Evolutionary conservation across 2,329 filamentous ascomycete genomes (phyloP).

Genomic region (Neonectria sp.): DNA sequence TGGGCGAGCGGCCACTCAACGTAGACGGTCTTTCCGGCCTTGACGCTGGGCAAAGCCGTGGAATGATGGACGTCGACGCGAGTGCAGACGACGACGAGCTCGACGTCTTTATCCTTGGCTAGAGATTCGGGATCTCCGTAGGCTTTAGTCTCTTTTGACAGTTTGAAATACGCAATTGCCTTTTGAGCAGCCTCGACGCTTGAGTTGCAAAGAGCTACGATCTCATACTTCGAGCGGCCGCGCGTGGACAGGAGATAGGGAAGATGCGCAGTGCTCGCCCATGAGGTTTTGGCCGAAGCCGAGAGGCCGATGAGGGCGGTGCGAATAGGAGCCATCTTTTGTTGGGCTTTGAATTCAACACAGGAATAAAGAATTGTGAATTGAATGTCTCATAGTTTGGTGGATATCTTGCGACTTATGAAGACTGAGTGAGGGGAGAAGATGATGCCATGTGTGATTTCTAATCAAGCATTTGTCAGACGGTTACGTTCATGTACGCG

Average conservation of each 20-base stretch:
- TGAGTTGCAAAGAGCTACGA: slow-evolving; percentile 69
- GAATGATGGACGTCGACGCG: slow-evolving; percentile 68
- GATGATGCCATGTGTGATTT: slow-evolving; percentile 34
- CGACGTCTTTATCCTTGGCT: slow-evolving; percentile 64
- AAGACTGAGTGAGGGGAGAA: slow-evolving; percentile 1
- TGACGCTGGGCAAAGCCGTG: slow-evolving; percentile 62
- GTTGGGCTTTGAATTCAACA: too few species aligned
- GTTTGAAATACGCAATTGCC: slow-evolving; percentile 60
- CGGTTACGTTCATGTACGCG: neutral
- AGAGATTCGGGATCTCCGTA: slow-evolving; percentile 67
- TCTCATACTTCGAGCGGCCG: slow-evolving; percentile 60
- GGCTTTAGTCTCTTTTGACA: slow-evolving; percentile 58
- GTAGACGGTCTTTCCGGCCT: slow-evolving; percentile 67
- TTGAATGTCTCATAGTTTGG: neutral
- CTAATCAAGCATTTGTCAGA: slow-evolving; percentile 36
- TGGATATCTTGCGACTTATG: neutral
- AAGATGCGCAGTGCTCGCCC: slow-evolving; percentile 70
- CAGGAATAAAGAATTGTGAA: neutral
- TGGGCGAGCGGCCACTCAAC: slow-evolving; percentile 73
- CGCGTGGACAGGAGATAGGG: slow-evolving; percentile 69
- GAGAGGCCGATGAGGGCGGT: slow-evolving; percentile 73
- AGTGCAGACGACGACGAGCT: slow-evolving; percentile 69
- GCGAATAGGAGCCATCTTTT: slow-evolving; percentile 65
- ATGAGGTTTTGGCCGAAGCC: slow-evolving; percentile 64
- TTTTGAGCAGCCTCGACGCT: slow-evolving; percentile 59